Evolutionary conservation across 176 grass and related monocot genomes (phyloP).

Genomic region (Paspalum notatum): DNA sequence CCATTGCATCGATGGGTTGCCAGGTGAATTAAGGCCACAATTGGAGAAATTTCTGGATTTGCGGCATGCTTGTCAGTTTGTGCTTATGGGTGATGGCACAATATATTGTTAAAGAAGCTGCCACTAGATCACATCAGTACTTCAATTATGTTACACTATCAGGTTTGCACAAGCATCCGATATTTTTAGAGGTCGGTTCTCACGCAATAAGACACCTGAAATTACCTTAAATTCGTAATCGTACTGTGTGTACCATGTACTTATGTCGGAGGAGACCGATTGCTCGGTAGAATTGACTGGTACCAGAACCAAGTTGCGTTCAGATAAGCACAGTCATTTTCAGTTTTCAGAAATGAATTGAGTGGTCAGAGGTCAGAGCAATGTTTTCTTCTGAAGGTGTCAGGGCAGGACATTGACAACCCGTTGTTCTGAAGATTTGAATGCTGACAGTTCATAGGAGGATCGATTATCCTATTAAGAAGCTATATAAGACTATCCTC

Average conservation of each 20-base stretch:
- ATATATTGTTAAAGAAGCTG: not conserved
- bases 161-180: not conserved
- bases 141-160: constrained; percentile 22
- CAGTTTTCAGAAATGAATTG: not conserved
- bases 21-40: not conserved
- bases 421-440: not conserved
- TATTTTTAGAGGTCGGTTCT: not conserved
- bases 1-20: not conserved
- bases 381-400: too few relatives aligned
- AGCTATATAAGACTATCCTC: too few relatives aligned
- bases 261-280: not conserved
- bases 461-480: not conserved
- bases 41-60: not conserved
- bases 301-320: not conserved
- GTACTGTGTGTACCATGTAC: too few relatives aligned
- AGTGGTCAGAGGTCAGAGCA: not conserved
- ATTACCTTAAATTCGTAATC: not conserved
- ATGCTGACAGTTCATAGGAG: not conserved
- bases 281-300: not conserved
- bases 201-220: not conserved
- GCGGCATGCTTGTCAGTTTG: not conserved
- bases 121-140: not conserved
- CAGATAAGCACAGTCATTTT: not conserved
- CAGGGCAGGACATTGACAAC: too few relatives aligned
- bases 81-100: not conserved